These are phyloP conservation scores for Penicillium decumbens DNA, from an alignment of 2,329 filamentous ascomycete genomes.

Conservation along the genomic window DNA sequence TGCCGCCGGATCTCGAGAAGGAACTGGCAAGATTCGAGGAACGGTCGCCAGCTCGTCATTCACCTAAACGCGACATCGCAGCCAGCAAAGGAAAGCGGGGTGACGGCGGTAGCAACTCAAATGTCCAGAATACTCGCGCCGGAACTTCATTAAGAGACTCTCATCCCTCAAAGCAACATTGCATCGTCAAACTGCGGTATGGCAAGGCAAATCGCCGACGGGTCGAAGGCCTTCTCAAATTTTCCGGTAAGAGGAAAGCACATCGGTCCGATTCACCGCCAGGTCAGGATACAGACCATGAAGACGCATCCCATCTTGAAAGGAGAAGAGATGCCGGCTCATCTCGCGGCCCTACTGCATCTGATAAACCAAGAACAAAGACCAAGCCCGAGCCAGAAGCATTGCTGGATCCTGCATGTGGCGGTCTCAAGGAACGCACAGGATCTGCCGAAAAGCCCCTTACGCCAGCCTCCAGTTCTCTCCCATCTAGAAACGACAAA, in stretches of 20 bases:
- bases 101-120: constrained; percentile 9
- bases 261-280: constrained; percentile 24
- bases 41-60: constrained; percentile 23
- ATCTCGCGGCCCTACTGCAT: constrained; percentile 3
- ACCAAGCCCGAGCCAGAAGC: constrained; percentile 24
- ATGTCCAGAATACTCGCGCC: constrained; percentile 4
- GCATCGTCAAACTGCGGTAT: constrained; percentile 51
- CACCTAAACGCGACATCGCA: constrained; percentile 22
- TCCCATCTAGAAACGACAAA: constrained; percentile 25
- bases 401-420: constrained; percentile 25
- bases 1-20: constrained; percentile 53
- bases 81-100: constrained; percentile 13
- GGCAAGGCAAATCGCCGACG: constrained; percentile 47
- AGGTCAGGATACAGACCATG: constrained; percentile 19
- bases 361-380: constrained; percentile 17
- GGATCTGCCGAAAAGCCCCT: constrained; percentile 34
- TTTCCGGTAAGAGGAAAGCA: constrained; percentile 37
- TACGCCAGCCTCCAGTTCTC: constrained; percentile 32
- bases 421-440: constrained; percentile 35
- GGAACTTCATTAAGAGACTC: constrained; percentile 8
- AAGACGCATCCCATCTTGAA: constrained; percentile 17
- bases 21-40: constrained; percentile 46
- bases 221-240: constrained; percentile 46
- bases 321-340: constrained; percentile 16
- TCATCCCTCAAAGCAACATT: constrained; percentile 22